Evolutionary conservation across 192 early-diverging fungal species (phyloP).

Genomic region (Funneliformis geosporum): DNA sequence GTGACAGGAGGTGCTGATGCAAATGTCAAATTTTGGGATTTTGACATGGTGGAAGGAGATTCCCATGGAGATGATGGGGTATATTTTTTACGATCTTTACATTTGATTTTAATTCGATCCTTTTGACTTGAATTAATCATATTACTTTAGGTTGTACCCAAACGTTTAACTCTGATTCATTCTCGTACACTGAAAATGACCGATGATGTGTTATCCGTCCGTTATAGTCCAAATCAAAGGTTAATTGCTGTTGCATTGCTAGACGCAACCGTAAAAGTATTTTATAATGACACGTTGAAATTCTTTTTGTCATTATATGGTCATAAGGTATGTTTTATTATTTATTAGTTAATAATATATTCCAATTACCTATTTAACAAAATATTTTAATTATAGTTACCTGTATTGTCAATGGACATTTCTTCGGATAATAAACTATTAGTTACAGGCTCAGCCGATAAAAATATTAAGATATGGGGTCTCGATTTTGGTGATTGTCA

Average conservation of each 20-base stretch:
- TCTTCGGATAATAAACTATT: conserved; percentile 90
- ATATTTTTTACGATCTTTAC: background rate
- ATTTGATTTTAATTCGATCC: background rate
- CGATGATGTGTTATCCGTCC: conserved; percentile 87
- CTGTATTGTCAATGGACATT: conserved; percentile 98
- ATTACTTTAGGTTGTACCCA: conserved; percentile 34
- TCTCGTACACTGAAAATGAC: conserved; percentile 92
- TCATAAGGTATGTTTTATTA: conserved; percentile 62
- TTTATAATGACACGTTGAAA: conserved; percentile 95
- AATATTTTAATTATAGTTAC: conserved; percentile 51
- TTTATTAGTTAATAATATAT: background rate
- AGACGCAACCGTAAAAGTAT: conserved; percentile 96
- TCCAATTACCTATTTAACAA: background rate
- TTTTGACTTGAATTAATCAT: background rate
- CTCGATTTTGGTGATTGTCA: conserved; percentile 99
- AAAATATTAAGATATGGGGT: conserved; percentile 98
- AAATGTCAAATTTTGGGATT: conserved; percentile 97
- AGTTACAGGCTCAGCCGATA: conserved; percentile 94
- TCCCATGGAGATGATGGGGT: background rate
- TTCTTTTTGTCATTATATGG: conserved; percentile 97
- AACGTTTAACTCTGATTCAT: conserved; percentile 78
- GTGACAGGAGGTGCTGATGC: conserved; percentile 93
- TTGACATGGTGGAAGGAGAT: conserved; percentile 51
- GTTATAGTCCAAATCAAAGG: conserved; percentile 81
- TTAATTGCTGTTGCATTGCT: conserved; percentile 89